phyloP scores from a whole-genome alignment of 306 rosid species.

The Gastrolobium bilobum region DNA sequence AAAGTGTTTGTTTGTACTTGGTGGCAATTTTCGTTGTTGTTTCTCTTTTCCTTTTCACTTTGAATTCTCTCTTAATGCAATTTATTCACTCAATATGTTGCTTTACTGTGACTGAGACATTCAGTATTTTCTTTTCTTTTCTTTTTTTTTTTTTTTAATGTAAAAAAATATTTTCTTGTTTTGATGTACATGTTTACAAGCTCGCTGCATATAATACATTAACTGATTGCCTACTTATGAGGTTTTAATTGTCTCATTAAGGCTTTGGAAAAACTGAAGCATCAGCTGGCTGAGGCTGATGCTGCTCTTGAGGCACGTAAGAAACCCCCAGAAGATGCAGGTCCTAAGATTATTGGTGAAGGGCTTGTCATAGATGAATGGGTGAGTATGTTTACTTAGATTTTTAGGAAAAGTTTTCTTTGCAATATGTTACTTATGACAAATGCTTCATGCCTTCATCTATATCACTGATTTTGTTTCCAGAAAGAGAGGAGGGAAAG shows the following conservation, averaged over 20 bases:
- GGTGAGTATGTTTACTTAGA: slow-evolving; percentile 59
- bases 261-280: slow-evolving; percentile 81
- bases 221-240: slow-evolving; percentile 19
- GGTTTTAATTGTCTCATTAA: slow-evolving; percentile 32
- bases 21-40: not conserved
- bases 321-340: slow-evolving; percentile 80
- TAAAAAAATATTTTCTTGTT: not conserved
- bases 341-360: slow-evolving; percentile 83
- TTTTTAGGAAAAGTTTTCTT: not conserved
- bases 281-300: slow-evolving; percentile 83
- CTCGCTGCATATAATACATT: not conserved
- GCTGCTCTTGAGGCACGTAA: slow-evolving; percentile 82
- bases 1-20: not conserved
- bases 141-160: not conserved
- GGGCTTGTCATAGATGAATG: slow-evolving; percentile 98
- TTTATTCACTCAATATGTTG: not conserved
- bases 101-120: not conserved
- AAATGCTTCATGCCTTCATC: not conserved
- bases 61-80: not conserved
- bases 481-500: slow-evolving; percentile 98
- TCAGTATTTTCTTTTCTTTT: not conserved
- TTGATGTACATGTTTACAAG: not conserved
- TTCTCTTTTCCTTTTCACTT: not conserved
- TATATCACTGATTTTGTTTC: slow-evolving; percentile 35
- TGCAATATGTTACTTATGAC: not conserved